phyloP scores from a whole-genome alignment of 768 basidiomycete genomes.

The Panellus pusillus region DNA sequence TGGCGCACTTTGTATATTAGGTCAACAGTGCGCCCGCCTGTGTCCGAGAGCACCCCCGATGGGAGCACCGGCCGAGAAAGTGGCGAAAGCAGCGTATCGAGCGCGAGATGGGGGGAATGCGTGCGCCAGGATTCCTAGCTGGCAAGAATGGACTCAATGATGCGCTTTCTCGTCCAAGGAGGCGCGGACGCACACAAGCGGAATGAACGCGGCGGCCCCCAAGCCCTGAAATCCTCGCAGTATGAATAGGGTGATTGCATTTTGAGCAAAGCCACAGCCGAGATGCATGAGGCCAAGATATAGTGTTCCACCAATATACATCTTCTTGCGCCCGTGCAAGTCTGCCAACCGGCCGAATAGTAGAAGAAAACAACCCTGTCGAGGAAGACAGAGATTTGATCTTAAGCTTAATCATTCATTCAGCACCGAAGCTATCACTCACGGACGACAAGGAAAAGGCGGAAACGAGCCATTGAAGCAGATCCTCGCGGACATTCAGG shows the following conservation, averaged over 20 bases:
- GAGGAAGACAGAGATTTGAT: no score
- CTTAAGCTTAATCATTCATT: neutral
- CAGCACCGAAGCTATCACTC: constrained; percentile 14
- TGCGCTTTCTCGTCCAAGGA: neutral
- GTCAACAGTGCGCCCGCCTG: constrained; percentile 60
- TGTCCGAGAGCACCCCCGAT: constrained; percentile 60
- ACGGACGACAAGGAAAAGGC: constrained; percentile 53
- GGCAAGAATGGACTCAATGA: neutral
- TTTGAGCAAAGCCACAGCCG: constrained; percentile 50
- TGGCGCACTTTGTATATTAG: constrained; percentile 29
- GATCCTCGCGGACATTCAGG: constrained; percentile 39
- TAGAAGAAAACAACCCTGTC: constrained; percentile 64
- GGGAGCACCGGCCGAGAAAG: constrained; percentile 71
- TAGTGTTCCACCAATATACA: constrained; percentile 50
- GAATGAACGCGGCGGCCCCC: constrained; percentile 60
- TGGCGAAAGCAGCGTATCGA: constrained; percentile 66
- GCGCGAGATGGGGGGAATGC: constrained; percentile 49
- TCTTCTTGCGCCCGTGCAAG: constrained; percentile 56
- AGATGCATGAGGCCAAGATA: constrained; percentile 47
- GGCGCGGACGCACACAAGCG: constrained; percentile 42
- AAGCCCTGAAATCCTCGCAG: constrained; percentile 64
- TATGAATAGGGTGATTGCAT: constrained; percentile 50
- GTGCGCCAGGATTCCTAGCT: constrained; percentile 67
- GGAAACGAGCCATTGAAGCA: constrained; percentile 51
- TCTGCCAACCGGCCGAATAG: constrained; percentile 64